These are phyloP conservation scores for Starmerella bombi DNA, from an alignment of 805 yeast genomes.

Conservation along the genomic window DNA sequence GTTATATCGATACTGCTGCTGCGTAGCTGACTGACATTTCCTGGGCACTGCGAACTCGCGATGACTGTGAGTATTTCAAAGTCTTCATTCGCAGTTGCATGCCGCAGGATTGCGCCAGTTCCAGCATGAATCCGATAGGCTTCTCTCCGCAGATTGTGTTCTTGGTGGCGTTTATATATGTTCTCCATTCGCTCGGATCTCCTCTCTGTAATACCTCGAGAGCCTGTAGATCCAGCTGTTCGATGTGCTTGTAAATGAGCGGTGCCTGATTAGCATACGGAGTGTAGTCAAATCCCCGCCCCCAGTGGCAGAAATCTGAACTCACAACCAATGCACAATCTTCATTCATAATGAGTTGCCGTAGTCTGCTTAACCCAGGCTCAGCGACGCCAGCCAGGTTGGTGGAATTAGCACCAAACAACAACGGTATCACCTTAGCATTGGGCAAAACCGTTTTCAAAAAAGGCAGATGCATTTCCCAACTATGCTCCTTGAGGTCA, in stretches of 20 bases:
- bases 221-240: slow-evolving; percentile 53
- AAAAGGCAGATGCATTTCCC: slow-evolving; percentile 89
- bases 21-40: slow-evolving; percentile 92
- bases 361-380: slow-evolving; percentile 23
- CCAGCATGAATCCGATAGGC: slow-evolving; percentile 57
- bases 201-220: slow-evolving; percentile 50
- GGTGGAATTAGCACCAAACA: slow-evolving; percentile 43
- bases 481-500: slow-evolving; percentile 80
- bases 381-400: slow-evolving; percentile 37
- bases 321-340: slow-evolving; percentile 62
- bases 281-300: slow-evolving; percentile 43
- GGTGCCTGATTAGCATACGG: slow-evolving; percentile 9
- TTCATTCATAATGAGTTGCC: slow-evolving; percentile 36
- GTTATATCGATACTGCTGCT: slow-evolving; percentile 44
- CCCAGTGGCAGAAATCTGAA: slow-evolving; percentile 96
- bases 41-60: slow-evolving; percentile 31
- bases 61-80: slow-evolving; percentile 74
- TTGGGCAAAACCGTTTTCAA: slow-evolving; percentile 33
- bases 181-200: slow-evolving; percentile 44
- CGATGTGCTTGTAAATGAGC: slow-evolving; percentile 62
- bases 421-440: slow-evolving; percentile 52
- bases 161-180: slow-evolving; percentile 55
- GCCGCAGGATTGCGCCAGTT: slow-evolving; percentile 34
- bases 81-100: slow-evolving; percentile 39
- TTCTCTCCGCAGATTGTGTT: slow-evolving; percentile 91